A percentile compares a stretch with the other conserved stretches of the same genome.
These are phyloP conservation scores for Coniochaeta hoffmannii DNA, from an alignment of 2,329 filamentous ascomycete species.

Conservation along the genomic window DNA sequence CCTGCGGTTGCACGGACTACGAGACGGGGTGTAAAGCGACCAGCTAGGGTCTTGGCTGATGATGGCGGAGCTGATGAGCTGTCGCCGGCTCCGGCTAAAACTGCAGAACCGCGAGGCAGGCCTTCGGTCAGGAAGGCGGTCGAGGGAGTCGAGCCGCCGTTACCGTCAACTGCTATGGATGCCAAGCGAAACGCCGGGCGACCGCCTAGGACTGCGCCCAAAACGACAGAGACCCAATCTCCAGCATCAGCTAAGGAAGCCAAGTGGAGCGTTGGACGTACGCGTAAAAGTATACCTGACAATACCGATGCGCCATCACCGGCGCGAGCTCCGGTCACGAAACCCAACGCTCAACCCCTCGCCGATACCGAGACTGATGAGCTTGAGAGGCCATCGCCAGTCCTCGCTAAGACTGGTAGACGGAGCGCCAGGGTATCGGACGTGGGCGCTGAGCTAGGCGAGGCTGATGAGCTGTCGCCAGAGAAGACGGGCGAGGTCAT, in stretches of 20 bases:
- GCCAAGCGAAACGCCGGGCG: too few relatives aligned
- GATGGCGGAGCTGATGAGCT: slow-evolving; percentile 13
- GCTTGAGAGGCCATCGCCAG: slow-evolving; percentile 4
- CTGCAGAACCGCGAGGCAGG: not conserved
- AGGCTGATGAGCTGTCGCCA: slow-evolving; percentile 10
- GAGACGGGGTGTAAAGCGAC: slow-evolving; percentile 7
- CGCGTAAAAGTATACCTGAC: too few relatives aligned
- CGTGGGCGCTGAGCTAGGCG: not conserved
- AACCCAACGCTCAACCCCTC: not conserved
- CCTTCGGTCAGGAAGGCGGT: not conserved
- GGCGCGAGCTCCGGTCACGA: not conserved
- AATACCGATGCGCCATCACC: not conserved
- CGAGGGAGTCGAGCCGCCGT: not conserved
- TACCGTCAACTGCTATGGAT: too few relatives aligned
- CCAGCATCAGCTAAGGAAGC: too few relatives aligned
- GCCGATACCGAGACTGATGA: slow-evolving; percentile 2
- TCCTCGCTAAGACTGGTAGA: not conserved
- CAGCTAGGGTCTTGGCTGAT: slow-evolving; percentile 9
- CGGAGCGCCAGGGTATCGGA: not conserved
- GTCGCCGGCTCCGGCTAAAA: slow-evolving; percentile 14
- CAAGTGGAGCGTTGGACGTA: too few relatives aligned
- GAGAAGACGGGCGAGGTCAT: slow-evolving; percentile 6
- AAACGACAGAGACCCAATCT: too few relatives aligned
- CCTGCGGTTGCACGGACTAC: slow-evolving; percentile 15
- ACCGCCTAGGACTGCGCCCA: too few relatives aligned